Evolutionary conservation across 2,329 filamentous ascomycete genomes (phyloP).

Genomic region (Diaporthe caulivora): DNA sequence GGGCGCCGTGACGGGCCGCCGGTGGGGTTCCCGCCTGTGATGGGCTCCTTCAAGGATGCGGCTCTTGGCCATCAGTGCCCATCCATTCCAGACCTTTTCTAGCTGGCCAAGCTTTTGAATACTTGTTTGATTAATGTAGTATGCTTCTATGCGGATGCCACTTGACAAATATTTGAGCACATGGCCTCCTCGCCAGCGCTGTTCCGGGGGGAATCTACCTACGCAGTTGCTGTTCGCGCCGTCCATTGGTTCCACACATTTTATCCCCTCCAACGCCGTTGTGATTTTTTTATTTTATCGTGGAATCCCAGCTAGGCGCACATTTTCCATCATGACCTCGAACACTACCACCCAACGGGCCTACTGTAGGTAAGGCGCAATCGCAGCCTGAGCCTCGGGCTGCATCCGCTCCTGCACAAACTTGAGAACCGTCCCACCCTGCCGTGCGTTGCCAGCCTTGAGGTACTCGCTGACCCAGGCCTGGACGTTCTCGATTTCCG

Average conservation of each 20-base stretch:
- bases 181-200: background rate
- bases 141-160: constrained; percentile 25
- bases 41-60: background rate
- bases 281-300: background rate
- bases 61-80: background rate
- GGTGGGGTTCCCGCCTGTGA: background rate
- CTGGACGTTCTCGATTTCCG: constrained; percentile 83
- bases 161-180: background rate
- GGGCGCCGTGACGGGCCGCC: constrained; percentile 9
- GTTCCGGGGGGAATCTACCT: constrained; percentile 31
- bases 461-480: constrained; percentile 88
- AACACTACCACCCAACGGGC: background rate
- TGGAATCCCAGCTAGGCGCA: background rate
- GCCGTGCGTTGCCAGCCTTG: constrained; percentile 80
- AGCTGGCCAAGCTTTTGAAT: background rate
- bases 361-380: constrained; percentile 64
- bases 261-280: constrained; percentile 29
- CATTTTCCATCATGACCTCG: background rate
- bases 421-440: constrained; percentile 76
- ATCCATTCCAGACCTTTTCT: background rate
- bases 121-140: constrained; percentile 24
- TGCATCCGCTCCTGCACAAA: constrained; percentile 81
- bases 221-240: constrained; percentile 4
- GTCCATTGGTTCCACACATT: constrained; percentile 19
- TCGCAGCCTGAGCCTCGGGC: constrained; percentile 67